phyloP scores from a whole-genome alignment of 495 filamentous ascomycete species.

The Daldinia vernicosa region DNA sequence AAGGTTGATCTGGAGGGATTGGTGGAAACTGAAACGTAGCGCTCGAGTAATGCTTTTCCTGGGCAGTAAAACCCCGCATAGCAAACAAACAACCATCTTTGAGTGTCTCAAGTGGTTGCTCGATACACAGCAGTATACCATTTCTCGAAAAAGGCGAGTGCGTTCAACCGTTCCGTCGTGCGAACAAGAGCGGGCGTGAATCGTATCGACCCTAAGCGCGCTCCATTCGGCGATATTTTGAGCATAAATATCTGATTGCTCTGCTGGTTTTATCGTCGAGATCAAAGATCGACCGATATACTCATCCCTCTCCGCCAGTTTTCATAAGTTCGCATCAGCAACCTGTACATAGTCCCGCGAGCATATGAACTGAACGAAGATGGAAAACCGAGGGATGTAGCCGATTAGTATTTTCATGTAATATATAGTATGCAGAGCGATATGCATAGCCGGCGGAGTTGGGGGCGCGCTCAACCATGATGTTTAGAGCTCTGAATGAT shows the following conservation, averaged over 20 bases:
- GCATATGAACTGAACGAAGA: conserved; percentile 15
- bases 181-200: background rate
- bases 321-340: conserved; percentile 1
- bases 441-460: conserved; percentile 42
- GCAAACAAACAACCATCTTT: background rate
- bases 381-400: background rate
- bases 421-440: conserved; percentile 29
- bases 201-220: background rate
- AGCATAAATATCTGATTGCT: background rate
- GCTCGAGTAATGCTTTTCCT: background rate
- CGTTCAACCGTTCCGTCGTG: background rate
- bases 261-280: conserved; percentile 1
- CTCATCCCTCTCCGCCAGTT: conserved; percentile 10
- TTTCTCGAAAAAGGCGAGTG: background rate
- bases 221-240: background rate
- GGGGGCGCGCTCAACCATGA: conserved; percentile 6
- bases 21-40: background rate
- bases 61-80: background rate
- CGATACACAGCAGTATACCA: background rate
- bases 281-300: background rate
- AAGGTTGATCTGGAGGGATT: background rate
- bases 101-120: background rate
- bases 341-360: conserved; percentile 34
- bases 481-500: background rate
- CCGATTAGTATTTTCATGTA: conserved; percentile 9